Conservation (phyloP, 129 eudicot species). For the Artemisia annua region DNA sequence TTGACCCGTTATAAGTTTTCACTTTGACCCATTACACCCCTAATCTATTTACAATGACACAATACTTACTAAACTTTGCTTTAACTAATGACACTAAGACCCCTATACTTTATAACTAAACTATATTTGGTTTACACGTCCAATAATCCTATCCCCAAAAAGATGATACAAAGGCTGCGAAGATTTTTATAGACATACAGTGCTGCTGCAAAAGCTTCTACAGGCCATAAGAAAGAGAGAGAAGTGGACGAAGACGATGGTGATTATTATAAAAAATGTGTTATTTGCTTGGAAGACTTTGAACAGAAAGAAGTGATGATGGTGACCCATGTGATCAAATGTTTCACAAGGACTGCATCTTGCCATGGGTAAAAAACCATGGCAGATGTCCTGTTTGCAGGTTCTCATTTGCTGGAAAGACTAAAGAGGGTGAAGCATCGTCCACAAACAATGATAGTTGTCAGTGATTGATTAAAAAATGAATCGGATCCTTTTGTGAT, state of each 20-base stretch:
- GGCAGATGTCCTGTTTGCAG: slow-evolving; percentile 74
- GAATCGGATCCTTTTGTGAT: slow-evolving; percentile 33
- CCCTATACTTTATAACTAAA: too few relatives aligned
- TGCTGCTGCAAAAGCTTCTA: slow-evolving; percentile 8
- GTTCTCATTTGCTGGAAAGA: too few relatives aligned
- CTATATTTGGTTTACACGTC: too few relatives aligned
- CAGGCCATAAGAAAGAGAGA: slow-evolving; percentile 12
- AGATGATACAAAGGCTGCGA: slow-evolving; percentile 34
- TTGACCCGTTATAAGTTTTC: too few relatives aligned
- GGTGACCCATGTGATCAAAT: slow-evolving; percentile 77
- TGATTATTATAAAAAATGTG: slow-evolving; percentile 58
- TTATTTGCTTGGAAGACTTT: slow-evolving; percentile 74
- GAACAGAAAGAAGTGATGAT: slow-evolving; percentile 48
- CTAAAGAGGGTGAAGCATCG: background rate
- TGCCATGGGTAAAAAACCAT: slow-evolving; percentile 78
- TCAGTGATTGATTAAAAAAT: slow-evolving; percentile 9
- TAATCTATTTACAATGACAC: too few relatives aligned
- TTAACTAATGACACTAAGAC: too few relatives aligned
- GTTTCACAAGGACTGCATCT: slow-evolving; percentile 84
- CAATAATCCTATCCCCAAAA: slow-evolving; percentile 54
- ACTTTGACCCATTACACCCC: too few relatives aligned
- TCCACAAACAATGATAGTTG: slow-evolving; percentile 18
- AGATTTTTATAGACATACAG: slow-evolving; percentile 35
- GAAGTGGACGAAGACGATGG: slow-evolving; percentile 23
- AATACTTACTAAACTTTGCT: too few relatives aligned